phyloP scores from a whole-genome alignment of 2,329 filamentous ascomycete genomes.

The Phoma herbarum region DNA sequence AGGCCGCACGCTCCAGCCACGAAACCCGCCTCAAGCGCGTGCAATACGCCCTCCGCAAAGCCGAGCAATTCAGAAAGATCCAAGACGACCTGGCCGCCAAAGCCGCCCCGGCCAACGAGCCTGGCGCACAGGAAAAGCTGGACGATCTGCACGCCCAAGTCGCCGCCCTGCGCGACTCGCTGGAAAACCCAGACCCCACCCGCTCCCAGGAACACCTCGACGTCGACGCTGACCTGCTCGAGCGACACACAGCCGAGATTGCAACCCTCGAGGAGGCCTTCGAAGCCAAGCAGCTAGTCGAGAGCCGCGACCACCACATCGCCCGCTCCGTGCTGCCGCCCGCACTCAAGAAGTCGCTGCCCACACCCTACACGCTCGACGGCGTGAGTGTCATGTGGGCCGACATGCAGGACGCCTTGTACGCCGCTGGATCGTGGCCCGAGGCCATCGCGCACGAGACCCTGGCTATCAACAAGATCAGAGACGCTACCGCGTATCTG shows the following conservation, averaged over 20 bases:
- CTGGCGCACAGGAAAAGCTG: slow-evolving; percentile 32
- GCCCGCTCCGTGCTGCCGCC: slow-evolving; percentile 37
- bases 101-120: slow-evolving; percentile 33
- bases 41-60: slow-evolving; percentile 36
- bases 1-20: slow-evolving; percentile 32
- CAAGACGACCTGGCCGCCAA: slow-evolving; percentile 25
- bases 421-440: slow-evolving; percentile 35
- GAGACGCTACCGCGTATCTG: slow-evolving; percentile 25
- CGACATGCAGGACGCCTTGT: slow-evolving; percentile 45
- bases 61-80: slow-evolving; percentile 33
- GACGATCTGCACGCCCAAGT: slow-evolving; percentile 25
- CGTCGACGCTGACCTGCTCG: slow-evolving; percentile 24
- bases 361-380: slow-evolving; percentile 37
- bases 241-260: slow-evolving; percentile 26
- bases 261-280: slow-evolving; percentile 35
- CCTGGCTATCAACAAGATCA: slow-evolving; percentile 25
- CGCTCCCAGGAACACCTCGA: slow-evolving; percentile 23
- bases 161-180: slow-evolving; percentile 19
- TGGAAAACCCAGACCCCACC: slow-evolving; percentile 29
- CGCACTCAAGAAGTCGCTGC: slow-evolving; percentile 26
- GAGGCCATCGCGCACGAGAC: slow-evolving; percentile 35
- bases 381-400: slow-evolving; percentile 46
- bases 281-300: slow-evolving; percentile 28
- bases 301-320: slow-evolving; percentile 32
- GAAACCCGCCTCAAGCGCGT: slow-evolving; percentile 36